Evolutionary conservation across 1,284 basidiomycete species (phyloP), one percentile per base, ranked within the genome.

Genomic region (Waitea zeae): DNA sequence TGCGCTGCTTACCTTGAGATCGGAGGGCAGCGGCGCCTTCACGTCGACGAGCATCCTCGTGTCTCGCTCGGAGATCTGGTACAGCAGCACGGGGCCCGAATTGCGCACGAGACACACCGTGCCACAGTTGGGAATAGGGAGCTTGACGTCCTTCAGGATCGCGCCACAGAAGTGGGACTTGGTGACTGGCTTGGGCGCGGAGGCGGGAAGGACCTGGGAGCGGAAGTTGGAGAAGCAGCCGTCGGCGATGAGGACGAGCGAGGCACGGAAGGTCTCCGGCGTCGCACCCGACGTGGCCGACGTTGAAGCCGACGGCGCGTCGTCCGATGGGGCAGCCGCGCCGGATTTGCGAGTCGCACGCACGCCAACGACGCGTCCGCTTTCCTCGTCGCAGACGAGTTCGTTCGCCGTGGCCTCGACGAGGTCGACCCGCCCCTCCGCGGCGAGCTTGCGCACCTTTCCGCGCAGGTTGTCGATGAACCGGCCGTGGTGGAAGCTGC

Each of bases 31-130:
- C 28, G 88, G 89, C 4, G 70, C 64, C 47, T 88, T 86, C 36
- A 97, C 69, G 56, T 97, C 92, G 40, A 97, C 73, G 38, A 99
- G 70, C 59, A 98, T 90, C 27, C 93, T 73, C 11, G 89, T 96
- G 47, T 86, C 77, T 42, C 66, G 62, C 35, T 69, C 56, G 19
- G 66, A 76, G 43, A 98, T 77, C 66, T 96, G 63, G 58, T 93
- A 96, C 35, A 92, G 57, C 30, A 96, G 61, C n/a, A 90, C 82
- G 7, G 87, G 87, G 0, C 88, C 88, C 38, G 64, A 60, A 15
- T 64, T 62, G 49, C 73, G 59, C 42, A 77, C 72, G 13, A 95
- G 67, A 17, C 72, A 73, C 31, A 93, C 89, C 13, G 87, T 93
- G 11, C 89, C 89, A 50, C 87, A 81, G 37, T 82, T 62, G n/a